Evolutionary conservation across 345 rosid genomes (phyloP).

Genomic region (Citrus cavaleriei): DNA sequence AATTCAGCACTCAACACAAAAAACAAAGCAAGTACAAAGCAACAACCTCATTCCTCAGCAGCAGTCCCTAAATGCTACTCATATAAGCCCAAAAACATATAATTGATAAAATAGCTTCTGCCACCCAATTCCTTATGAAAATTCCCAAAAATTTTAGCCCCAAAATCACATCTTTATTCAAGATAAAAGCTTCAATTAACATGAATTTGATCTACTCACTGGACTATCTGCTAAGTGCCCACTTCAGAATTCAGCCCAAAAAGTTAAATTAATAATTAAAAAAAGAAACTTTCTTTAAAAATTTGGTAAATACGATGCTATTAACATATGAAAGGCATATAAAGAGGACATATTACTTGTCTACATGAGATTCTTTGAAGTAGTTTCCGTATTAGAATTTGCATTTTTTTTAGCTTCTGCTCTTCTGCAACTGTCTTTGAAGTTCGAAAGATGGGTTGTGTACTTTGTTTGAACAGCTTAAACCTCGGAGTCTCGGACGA

Average conservation of each 20-base stretch:
- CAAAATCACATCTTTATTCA: neutral
- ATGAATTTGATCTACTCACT: neutral
- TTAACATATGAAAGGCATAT: neutral
- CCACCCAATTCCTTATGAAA: neutral
- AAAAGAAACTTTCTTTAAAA: neutral
- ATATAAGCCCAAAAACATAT: neutral
- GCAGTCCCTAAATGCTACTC: neutral
- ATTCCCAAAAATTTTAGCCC: neutral
- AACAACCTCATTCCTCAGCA: neutral
- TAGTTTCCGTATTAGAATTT: slow-evolving; percentile 31
- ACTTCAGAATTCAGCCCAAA: slow-evolving; percentile 9
- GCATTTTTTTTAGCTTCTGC: slow-evolving; percentile 28
- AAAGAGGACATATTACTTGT: slow-evolving; percentile 21
- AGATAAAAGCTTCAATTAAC: neutral
- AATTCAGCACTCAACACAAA: neutral
- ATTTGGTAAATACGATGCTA: neutral
- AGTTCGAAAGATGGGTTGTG: neutral
- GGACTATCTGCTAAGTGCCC: neutral
- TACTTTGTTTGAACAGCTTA: neutral
- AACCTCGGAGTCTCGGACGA: neutral
- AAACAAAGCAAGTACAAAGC: neutral
- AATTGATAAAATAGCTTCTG: neutral
- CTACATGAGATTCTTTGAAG: slow-evolving; percentile 29
- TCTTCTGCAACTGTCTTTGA: neutral
- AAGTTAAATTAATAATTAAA: neutral